Percentiles rank a stretch among this genome's conserved stretches.
Conservation (phyloP, 2,329 filamentous ascomycete genomes). For the Cylindrodendrum hubeiense region DNA sequence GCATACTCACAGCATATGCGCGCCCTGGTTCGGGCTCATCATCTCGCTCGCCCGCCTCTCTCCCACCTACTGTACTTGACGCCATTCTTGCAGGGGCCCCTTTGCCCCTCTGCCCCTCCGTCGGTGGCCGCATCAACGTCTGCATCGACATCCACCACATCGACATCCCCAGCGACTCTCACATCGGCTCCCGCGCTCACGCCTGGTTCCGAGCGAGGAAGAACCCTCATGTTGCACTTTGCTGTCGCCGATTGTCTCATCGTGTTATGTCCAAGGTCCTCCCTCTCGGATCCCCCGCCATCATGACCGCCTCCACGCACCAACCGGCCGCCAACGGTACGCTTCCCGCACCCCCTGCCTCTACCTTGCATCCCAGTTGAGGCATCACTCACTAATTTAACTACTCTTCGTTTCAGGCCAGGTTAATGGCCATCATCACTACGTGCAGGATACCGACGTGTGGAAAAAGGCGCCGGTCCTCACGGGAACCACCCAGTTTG, state of each 20-base stretch:
- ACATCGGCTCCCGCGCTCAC: background rate
- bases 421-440: slow-evolving; percentile 46
- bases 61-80: slow-evolving; percentile 13
- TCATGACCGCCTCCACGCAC: slow-evolving; percentile 21
- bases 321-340: slow-evolving; percentile 17
- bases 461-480: slow-evolving; percentile 81
- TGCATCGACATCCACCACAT: background rate
- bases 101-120: slow-evolving; percentile 15
- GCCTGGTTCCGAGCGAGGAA: background rate
- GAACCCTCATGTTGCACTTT: slow-evolving; percentile 3
- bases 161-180: background rate
- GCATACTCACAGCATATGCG: background rate
- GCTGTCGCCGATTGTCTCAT: background rate
- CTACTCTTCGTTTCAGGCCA: slow-evolving; percentile 20
- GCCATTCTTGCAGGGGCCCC: slow-evolving; percentile 12
- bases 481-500: slow-evolving; percentile 77
- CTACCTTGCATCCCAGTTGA: background rate
- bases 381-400: slow-evolving; percentile 15
- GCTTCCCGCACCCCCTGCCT: background rate
- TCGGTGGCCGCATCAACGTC: background rate
- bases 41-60: slow-evolving; percentile 4
- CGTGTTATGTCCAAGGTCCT: slow-evolving; percentile 1
- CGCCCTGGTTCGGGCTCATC: background rate
- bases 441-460: slow-evolving; percentile 71
- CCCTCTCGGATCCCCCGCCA: slow-evolving; percentile 4